These are phyloP conservation scores for Apiotrichum veenhuisii DNA, from an alignment of 1,284 basidiomycete species.

Conservation along the genomic window DNA sequence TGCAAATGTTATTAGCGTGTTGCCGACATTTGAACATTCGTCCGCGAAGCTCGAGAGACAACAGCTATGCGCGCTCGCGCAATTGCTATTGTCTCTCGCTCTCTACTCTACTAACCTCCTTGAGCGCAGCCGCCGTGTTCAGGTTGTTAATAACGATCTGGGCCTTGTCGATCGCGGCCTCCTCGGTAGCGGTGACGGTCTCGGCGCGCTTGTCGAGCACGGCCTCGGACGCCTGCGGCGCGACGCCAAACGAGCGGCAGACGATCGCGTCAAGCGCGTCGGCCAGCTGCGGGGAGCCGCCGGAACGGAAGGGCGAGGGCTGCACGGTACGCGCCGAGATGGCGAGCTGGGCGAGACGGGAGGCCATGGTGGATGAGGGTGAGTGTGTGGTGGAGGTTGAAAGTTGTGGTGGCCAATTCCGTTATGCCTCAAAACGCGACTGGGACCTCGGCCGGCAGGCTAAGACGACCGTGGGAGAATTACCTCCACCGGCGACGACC, in stretches of 20 bases:
- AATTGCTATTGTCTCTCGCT: no score
- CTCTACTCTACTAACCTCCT: constrained; percentile 38
- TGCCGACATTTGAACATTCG: no score
- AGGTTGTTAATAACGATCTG: constrained; percentile 26
- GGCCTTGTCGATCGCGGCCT: constrained; percentile 19
- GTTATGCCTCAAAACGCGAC: no score
- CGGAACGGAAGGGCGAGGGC: constrained; percentile 36
- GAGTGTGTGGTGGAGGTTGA: not conserved
- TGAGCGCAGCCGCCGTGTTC: constrained; percentile 20
- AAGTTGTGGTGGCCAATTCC: not conserved
- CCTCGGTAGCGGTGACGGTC: constrained; percentile 9
- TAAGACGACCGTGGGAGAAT: not conserved
- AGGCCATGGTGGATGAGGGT: not conserved
- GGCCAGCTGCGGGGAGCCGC: constrained; percentile 35
- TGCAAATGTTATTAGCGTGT: constrained; percentile 13
- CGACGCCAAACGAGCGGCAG: constrained; percentile 24
- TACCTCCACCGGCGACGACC: not conserved
- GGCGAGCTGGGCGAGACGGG: constrained; percentile 18
- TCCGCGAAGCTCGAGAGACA: no score
- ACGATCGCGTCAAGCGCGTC: constrained; percentile 37
- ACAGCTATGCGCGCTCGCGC: no score
- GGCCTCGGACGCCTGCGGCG: constrained; percentile 8
- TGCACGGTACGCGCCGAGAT: constrained; percentile 33
- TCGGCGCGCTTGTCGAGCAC: constrained; percentile 8
- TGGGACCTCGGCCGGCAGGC: no score